These are phyloP conservation scores for Colletotrichum australisinense DNA, from an alignment of 2,329 filamentous ascomycete genomes.

Conservation along the genomic window DNA sequence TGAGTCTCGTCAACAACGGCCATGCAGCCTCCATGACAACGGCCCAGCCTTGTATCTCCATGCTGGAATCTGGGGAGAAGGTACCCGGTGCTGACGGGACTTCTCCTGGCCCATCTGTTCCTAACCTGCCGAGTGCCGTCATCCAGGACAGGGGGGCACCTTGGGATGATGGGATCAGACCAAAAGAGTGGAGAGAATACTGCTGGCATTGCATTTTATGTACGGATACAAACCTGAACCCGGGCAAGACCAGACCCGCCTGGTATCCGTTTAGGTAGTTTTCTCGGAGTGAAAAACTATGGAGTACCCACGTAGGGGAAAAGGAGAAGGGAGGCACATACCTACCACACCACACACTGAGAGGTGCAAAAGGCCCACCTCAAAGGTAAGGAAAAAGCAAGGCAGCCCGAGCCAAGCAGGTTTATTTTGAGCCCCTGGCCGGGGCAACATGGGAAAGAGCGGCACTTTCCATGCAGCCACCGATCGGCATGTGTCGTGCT, in stretches of 20 bases:
- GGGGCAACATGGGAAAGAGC: background rate
- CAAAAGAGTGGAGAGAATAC: background rate
- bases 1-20: background rate
- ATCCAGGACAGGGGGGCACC: background rate
- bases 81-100: background rate
- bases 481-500: no score
- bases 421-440: background rate
- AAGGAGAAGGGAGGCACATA: no score
- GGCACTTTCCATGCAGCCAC: background rate
- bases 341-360: no score
- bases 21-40: background rate
- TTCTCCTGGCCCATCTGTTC: background rate
- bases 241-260: background rate
- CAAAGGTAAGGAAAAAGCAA: background rate
- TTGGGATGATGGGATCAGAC: background rate
- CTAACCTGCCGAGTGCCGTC: constrained; percentile 20
- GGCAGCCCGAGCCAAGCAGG: background rate
- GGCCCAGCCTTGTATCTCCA: constrained; percentile 13
- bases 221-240: background rate
- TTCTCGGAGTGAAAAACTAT: no score
- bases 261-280: background rate
- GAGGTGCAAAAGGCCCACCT: no score
- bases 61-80: constrained; percentile 13
- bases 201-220: background rate
- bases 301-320: no score